Conservation (phyloP, 768 basidiomycete genomes). For the Xerocomellus intermedius region DNA sequence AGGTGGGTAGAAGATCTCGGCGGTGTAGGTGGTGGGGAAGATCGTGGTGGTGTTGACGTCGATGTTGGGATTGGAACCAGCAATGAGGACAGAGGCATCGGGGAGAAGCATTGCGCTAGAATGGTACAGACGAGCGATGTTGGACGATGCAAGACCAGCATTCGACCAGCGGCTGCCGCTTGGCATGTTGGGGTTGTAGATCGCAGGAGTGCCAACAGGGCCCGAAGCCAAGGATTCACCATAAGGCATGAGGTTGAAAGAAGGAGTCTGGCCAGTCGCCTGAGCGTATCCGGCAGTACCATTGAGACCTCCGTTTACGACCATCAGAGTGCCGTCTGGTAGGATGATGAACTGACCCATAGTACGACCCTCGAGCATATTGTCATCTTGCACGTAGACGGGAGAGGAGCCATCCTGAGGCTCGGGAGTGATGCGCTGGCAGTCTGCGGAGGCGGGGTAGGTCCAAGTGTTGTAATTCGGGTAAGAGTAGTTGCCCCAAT, state of each 20-base stretch:
- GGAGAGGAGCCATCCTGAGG: constrained; percentile 64
- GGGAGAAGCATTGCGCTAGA: constrained; percentile 87
- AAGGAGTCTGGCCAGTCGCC: constrained; percentile 43
- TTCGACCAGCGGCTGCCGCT: constrained; percentile 75
- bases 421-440: constrained; percentile 86
- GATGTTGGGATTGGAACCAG: constrained; percentile 92
- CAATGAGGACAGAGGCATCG: constrained; percentile 82
- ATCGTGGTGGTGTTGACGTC: constrained; percentile 68
- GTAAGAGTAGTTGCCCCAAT: constrained; percentile 76
- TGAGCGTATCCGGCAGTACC: constrained; percentile 89
- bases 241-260: constrained; percentile 58
- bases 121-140: constrained; percentile 86
- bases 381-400: constrained; percentile 68
- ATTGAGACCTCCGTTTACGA: constrained; percentile 79
- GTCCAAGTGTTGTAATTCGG: constrained; percentile 75
- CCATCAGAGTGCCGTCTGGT: constrained; percentile 69
- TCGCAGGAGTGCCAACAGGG: constrained; percentile 72
- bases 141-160: constrained; percentile 58
- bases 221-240: constrained; percentile 76
- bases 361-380: constrained; percentile 71
- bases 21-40: constrained; percentile 77
- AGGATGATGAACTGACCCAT: constrained; percentile 94
- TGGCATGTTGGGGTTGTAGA: constrained; percentile 79
- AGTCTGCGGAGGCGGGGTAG: constrained; percentile 67
- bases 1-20: constrained; percentile 88